Conservation (phyloP, 2,329 filamentous ascomycete species). For the Cercospora zeina region DNA sequence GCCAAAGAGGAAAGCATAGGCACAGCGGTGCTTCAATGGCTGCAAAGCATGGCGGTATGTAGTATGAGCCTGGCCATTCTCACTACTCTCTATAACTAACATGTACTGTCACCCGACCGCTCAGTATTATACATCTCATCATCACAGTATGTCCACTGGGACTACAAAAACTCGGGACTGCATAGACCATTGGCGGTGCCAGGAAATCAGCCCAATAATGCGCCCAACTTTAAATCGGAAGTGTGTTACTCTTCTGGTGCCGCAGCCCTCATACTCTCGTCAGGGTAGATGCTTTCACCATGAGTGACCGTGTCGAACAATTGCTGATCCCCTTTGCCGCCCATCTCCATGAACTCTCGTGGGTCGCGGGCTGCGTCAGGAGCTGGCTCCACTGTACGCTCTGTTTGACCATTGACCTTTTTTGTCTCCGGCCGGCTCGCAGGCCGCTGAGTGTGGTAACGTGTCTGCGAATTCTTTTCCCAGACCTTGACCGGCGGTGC, state of each 20-base stretch:
- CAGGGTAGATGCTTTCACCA: conserved; percentile 35
- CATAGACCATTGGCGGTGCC: background rate
- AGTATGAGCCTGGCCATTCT: background rate
- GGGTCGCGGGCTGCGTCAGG: conserved; percentile 68
- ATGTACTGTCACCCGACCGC: background rate
- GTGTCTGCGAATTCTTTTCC: conserved; percentile 64
- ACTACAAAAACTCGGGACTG: background rate
- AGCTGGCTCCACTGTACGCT: conserved; percentile 58
- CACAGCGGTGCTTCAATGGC: background rate
- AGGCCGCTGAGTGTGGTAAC: conserved; percentile 34
- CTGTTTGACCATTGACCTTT: conserved; percentile 46
- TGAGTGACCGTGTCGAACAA: conserved; percentile 66
- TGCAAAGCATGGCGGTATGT: background rate
- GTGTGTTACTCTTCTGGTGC: conserved; percentile 15
- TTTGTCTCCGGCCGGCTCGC: conserved; percentile 36
- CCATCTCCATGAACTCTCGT: conserved; percentile 78
- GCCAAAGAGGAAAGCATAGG: conserved; percentile 8
- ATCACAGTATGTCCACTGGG: background rate
- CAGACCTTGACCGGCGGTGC: conserved; percentile 70
- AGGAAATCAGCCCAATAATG: background rate
- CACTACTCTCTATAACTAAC: background rate
- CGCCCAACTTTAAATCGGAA: too few species aligned
- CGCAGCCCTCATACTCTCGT: conserved; percentile 30
- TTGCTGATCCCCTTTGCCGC: conserved; percentile 79
- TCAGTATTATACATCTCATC: background rate